Evolutionary conservation across 495 filamentous ascomycete genomes (phyloP), one percentile per base, ranked within the genome.

Genomic region (Daldinia loculata): DNA sequence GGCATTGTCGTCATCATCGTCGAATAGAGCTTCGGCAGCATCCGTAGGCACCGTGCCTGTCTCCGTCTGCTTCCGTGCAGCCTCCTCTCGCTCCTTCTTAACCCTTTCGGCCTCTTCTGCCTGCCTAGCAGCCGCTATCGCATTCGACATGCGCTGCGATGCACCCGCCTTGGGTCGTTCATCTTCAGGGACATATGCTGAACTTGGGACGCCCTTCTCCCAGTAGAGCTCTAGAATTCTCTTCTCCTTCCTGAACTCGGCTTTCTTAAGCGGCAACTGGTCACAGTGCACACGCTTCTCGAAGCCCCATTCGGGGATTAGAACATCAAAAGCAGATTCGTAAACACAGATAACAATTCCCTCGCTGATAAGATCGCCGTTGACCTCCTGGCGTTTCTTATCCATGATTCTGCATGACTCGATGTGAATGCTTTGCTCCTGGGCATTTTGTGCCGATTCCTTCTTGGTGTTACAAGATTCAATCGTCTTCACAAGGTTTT

Each of bases 271-370:
- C 14, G 95, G 95, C 70, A 99, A 86, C 84, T 98, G 95, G 77
- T 99, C 95, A 77, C 95, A 99, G 80, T 99, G 95, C 59, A 99
- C 95, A 69, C 95, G 92, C 88, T 99, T 99, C 85, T 99, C 95
- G 68, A 99, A 98, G 50, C 95, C 95, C 80, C 92, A 99, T 74
- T 99, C 96, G 27, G 95, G 96, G 77, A 99, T 98, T 66, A 99
- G 88, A 61, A 99, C 93, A 79, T 99, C 95, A 75, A 99, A 99
- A 45, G 95, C 95, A 11, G 96, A 98, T 82, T 99, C 95, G 81
- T 99, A 99, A 12, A 99, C 96, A 74, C 93, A 97, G 52, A 99
- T 84, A 30, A 99, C 94, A 75, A 99, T 94, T 58, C 95, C 96
- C 77, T 98, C 96, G 82, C 92, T 95, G 80, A 98, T 97, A 38